Conservation (phyloP, 176 grass and related monocot species). For the Avena insularis region DNA sequence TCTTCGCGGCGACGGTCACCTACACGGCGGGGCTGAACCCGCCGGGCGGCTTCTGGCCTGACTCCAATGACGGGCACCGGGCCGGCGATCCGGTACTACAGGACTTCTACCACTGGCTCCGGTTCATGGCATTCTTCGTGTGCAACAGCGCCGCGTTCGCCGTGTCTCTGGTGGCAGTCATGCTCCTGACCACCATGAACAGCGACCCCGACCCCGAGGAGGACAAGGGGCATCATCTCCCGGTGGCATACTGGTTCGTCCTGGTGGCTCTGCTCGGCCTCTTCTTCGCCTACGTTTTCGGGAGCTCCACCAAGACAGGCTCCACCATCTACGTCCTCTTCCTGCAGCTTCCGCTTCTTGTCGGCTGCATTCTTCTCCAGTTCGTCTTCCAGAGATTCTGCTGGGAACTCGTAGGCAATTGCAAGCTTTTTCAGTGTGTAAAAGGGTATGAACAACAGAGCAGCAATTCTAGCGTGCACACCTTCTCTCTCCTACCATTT, state of each 20-base stretch:
- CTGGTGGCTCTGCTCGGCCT: neutral
- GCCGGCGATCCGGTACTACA: conserved; percentile 2
- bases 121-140: conserved; percentile 17
- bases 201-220: too few relatives aligned
- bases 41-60: conserved; percentile 33
- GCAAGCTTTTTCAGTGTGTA: neutral
- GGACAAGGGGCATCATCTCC: too few relatives aligned
- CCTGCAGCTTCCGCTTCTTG: neutral
- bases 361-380: neutral
- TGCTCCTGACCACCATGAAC: neutral
- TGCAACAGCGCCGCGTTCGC: conserved; percentile 35
- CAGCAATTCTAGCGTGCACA: too few relatives aligned
- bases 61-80: neutral
- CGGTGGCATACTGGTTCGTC: neutral
- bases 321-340: neutral
- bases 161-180: conserved; percentile 8
- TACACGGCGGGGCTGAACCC: conserved; percentile 18
- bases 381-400: neutral
- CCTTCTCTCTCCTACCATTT: too few relatives aligned
- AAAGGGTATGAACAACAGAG: neutral
- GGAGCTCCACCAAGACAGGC: neutral
- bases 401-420: neutral
- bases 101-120: neutral
- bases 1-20: conserved; percentile 3
- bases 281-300: neutral